Evolutionary conservation across 192 early-diverging fungal species (phyloP), one percentile per base, ranked within the genome.

Genomic region (Coemansia sp.): DNA sequence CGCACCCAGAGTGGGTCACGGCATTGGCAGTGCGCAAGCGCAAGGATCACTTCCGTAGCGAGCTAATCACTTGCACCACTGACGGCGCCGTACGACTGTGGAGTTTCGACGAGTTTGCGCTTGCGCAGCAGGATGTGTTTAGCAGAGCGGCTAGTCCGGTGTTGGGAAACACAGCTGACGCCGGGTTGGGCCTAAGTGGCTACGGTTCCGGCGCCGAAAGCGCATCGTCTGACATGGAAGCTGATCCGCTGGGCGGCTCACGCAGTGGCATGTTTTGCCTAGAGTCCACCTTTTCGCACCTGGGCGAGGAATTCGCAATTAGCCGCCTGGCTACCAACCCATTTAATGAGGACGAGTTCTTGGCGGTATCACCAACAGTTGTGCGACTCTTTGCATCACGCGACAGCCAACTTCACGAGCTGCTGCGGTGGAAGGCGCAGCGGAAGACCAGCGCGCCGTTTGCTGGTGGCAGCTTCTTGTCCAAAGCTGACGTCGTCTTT

Each of bases 51-150:
- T 78, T 78, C 30, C 61, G 76, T 14, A 78, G 73, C 73, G 76
- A 84, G 62, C 70, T 84, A n/a, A 68, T 84, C 6, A 78, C 76
- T 3, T 84, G 81, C 46, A 64, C 81, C 1, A 57, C 60, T 6
- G 76, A 78, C 35, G 81, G 81, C n/a, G 68, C 60, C 9, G 64
- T 84, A 19, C 64, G 81, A 17, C 67, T 84, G 17, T 84, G 81
- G 81, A 69, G 76, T 43, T 84, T 72, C 57, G 80, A 82, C 33
- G 80, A 82, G 74, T 76, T 82, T 73, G 79, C 67, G 19, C 47
- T 82, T 21, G 72, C 72, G 3, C 80, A 82, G 66, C 75, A 77
- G 42, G 75, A 77, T 17, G 72, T 72, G 16, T 71, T 74, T 21
- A 75, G 78, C 47, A 46, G 73, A n/a, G 67, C 73, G 11, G 66